Percentiles rank a stretch among this genome's conserved stretches.
Conservation (phyloP, 2,329 filamentous ascomycete genomes). For the Botrytis hyacinthi region DNA sequence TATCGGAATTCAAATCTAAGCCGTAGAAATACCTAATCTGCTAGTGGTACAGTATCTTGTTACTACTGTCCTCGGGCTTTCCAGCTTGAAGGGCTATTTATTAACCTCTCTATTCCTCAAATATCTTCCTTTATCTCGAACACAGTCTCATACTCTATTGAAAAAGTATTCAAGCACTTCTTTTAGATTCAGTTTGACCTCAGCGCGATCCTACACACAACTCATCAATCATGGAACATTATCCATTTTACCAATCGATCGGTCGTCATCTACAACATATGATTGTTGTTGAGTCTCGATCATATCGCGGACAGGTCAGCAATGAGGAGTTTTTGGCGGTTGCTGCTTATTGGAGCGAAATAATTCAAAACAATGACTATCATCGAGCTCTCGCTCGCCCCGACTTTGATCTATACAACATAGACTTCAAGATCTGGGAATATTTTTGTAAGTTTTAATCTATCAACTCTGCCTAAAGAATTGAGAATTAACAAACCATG, state of each 20-base stretch:
- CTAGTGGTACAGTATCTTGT: not conserved
- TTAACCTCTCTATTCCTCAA: not conserved
- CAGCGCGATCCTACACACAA: not conserved
- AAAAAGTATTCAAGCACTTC: not conserved
- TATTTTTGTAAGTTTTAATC: not conserved
- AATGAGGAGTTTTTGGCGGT: not conserved
- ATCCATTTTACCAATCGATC: not conserved
- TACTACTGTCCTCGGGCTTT: rapidly evolving
- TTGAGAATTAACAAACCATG: not conserved
- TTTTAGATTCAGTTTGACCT: not conserved
- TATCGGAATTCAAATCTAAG: not conserved
- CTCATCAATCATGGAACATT: not conserved
- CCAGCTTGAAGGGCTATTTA: not conserved
- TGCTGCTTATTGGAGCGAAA: not conserved
- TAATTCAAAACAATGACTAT: not conserved
- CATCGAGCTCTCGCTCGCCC: not conserved
- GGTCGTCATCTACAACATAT: not conserved
- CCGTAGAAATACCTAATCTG: not conserved
- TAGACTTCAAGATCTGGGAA: slow-evolving; percentile 1
- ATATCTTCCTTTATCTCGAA: no score
- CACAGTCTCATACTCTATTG: not conserved
- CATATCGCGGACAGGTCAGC: not conserved
- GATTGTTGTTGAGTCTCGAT: not conserved
- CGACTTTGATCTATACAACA: not conserved
- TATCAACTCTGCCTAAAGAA: no score